phyloP scores from a whole-genome alignment of 345 rosid genomes.

The Eucalyptus tenuipes region DNA sequence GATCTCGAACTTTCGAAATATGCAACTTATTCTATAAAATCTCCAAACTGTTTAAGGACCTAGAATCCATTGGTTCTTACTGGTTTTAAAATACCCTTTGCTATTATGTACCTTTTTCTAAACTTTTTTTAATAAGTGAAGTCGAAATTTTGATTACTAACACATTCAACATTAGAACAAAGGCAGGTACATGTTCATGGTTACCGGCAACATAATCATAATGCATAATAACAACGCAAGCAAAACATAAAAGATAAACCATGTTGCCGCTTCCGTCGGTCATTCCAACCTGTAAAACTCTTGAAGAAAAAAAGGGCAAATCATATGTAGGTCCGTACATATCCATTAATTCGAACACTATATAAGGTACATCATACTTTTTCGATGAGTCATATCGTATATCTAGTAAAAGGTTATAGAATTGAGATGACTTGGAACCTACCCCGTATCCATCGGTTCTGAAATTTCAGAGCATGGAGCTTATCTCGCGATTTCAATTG shows the following conservation, averaged over 20 bases:
- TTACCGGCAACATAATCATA: background rate
- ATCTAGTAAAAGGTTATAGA: background rate
- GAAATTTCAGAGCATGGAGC: background rate
- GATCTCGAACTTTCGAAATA: background rate
- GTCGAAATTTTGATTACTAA: background rate
- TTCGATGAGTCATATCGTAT: accelerated
- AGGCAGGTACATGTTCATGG: background rate
- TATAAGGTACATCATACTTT: accelerated
- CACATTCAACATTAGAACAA: background rate
- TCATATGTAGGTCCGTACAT: background rate
- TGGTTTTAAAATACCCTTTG: background rate
- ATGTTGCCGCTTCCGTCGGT: background rate
- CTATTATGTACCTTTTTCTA: background rate
- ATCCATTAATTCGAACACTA: background rate
- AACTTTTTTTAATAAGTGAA: background rate
- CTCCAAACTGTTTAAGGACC: background rate
- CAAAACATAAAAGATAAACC: background rate
- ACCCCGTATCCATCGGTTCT: accelerated
- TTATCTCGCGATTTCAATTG: background rate
- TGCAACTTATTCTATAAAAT: background rate
- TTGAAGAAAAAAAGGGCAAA: background rate
- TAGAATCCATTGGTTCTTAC: background rate
- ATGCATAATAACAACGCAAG: background rate
- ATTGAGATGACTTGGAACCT: accelerated
- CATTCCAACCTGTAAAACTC: background rate